A percentile compares a stretch with the other conserved stretches of the same genome.
phyloP scores from a whole-genome alignment of 179 eudicot species.

The Actinidia chinensis region DNA sequence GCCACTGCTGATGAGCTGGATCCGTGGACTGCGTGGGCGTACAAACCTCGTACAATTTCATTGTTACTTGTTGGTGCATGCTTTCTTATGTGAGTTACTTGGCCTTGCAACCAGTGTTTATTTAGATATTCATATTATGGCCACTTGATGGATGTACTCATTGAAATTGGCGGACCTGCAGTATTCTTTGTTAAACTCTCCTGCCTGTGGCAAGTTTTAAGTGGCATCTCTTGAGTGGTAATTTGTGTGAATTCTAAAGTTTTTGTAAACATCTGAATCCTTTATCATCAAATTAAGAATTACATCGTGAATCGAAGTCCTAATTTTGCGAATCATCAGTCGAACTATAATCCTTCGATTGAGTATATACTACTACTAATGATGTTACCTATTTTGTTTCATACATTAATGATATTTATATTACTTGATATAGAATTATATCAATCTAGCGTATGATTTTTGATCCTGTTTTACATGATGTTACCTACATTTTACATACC shows the following conservation, averaged over 20 bases:
- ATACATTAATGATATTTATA: too few relatives aligned
- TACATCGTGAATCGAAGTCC: too few relatives aligned
- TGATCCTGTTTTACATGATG: too few relatives aligned
- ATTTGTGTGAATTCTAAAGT: background rate
- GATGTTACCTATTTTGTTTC: too few relatives aligned
- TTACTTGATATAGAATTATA: too few relatives aligned
- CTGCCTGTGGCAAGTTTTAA: conserved; percentile 3
- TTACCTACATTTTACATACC: too few relatives aligned
- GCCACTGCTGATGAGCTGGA: conserved; percentile 70
- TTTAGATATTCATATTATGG: conserved; percentile 3
- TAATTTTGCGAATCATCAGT: too few relatives aligned
- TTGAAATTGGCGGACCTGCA: conserved; percentile 1
- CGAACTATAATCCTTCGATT: too few relatives aligned
- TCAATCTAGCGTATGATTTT: too few relatives aligned
- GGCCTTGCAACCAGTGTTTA: background rate
- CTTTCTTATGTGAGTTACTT: conserved; percentile 69
- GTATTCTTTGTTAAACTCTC: background rate
- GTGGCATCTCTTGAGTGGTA: background rate
- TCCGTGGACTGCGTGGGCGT: conserved; percentile 99
- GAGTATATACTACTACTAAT: too few relatives aligned
- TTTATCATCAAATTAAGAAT: too few relatives aligned
- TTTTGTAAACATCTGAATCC: background rate
- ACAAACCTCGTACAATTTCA: conserved; percentile 88
- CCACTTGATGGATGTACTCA: background rate
- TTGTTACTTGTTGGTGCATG: conserved; percentile 87